Evolutionary conservation across 495 filamentous ascomycete genomes (phyloP), one percentile per base, ranked within the genome.

Genomic region (Aspergillus coremiiformis): DNA sequence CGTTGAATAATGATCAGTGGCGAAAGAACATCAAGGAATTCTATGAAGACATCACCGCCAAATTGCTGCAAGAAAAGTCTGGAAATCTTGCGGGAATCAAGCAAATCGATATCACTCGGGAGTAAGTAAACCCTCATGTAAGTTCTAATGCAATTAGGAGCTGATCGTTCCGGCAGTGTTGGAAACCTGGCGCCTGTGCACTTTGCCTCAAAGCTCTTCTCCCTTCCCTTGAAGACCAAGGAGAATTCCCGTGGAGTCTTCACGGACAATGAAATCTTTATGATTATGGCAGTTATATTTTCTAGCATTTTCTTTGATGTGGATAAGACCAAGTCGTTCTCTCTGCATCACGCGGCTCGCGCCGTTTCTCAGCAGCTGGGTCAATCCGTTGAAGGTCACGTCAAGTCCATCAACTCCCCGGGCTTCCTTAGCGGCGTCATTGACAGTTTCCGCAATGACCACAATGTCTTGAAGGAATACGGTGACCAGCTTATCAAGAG

Each of bases 181-280:
- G 86, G 83, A 42, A 91, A 90, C 58, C 56, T 89, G 5, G 84
- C 80, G 0, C 84, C 83, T 3, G 79, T 85, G 6, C 78, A 85
- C 59, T 91, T 93, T 45, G 86, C 80, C 2, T 76, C 89, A 7
- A 77, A 76, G 23, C 62, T 91, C 23, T 90, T 91, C 63, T 80
- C 80, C 20, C 74, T 95, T 1, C 84, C 89, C 0, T 69, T 95
- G 53, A 86, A 87, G 69, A 84, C 80, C 30, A 77, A 81, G 53
- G 78, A 83, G 23, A 81, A 84, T 59, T 75, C 82, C 10, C 78
- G 77, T 52, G 86, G 85, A 5, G 68, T 89, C 29, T 91, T 89
- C 69, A 86, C 81, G 7, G 85, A 87, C 57, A 80, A 91, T 32
- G 87, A 93, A 67, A 68, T 93, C 52, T 90, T 89, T 66, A 82